phyloP scores from a whole-genome alignment of 257 asterid genomes.

The Solanum paucissectum region DNA sequence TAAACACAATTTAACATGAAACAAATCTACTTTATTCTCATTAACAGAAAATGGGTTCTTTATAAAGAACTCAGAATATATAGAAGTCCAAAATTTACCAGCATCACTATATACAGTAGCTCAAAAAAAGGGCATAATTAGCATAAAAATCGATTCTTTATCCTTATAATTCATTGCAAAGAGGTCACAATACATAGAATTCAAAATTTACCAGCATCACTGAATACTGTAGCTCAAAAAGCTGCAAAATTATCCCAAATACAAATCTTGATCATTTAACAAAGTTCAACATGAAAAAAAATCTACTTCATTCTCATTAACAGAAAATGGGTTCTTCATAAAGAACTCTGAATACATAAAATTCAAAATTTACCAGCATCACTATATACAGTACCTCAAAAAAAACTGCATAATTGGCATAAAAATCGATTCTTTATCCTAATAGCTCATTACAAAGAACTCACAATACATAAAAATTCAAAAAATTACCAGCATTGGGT shows the following conservation, averaged over 20 bases:
- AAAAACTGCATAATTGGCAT: neutral
- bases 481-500: conserved; percentile 30
- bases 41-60: neutral
- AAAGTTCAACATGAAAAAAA: neutral
- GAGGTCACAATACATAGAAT: neutral
- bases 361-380: neutral
- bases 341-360: neutral
- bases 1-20: neutral
- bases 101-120: neutral
- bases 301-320: neutral
- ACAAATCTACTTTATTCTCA: neutral
- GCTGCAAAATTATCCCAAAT: neutral
- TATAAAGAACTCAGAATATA: neutral
- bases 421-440: neutral
- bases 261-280: neutral
- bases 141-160: neutral
- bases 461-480: neutral
- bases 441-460: neutral
- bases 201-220: conserved; percentile 30
- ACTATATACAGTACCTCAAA: neutral
- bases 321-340: neutral
- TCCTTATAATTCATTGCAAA: neutral
- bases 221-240: neutral
- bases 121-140: neutral
- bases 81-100: neutral